These are phyloP conservation scores for Pseudonitzschia delicatissima DNA, from an alignment of 108 stramenopile species.

Conservation along the genomic window DNA sequence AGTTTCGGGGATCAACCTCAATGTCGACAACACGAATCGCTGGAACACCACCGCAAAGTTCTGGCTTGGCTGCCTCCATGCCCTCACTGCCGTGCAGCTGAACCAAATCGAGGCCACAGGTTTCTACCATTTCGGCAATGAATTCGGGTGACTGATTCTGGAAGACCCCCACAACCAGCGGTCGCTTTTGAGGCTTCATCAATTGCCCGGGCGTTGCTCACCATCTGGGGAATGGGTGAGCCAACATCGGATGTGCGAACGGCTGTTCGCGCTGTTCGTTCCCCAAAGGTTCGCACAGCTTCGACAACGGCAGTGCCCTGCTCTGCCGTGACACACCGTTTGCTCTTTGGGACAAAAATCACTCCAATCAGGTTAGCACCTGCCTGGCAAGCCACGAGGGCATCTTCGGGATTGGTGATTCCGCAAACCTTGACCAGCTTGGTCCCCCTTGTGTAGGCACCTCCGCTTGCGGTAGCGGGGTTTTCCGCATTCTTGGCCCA, in stretches of 20 bases:
- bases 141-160: conserved; percentile 88
- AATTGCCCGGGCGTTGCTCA: conserved; percentile 48
- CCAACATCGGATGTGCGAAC: conserved; percentile 1
- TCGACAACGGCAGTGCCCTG: conserved; percentile 72
- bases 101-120: conserved; percentile 91
- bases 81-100: conserved; percentile 97
- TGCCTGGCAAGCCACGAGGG: conserved; percentile 81
- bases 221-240: conserved; percentile 42
- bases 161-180: conserved; percentile 95
- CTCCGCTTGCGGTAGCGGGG: conserved; percentile 34
- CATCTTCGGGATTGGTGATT: conserved; percentile 88
- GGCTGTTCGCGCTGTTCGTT: conserved; percentile 52
- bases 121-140: conserved; percentile 71
- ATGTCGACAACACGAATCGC: conserved; percentile 94
- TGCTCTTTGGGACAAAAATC: conserved; percentile 90
- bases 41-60: conserved; percentile 77
- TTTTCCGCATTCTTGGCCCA: conserved; percentile 29
- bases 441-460: conserved; percentile 79
- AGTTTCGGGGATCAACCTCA: conserved; percentile 52
- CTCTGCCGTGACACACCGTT: conserved; percentile 70
- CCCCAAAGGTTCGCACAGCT: conserved; percentile 86
- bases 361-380: conserved; percentile 96
- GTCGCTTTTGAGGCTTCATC: conserved; percentile 63
- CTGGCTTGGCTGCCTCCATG: conserved; percentile 64
- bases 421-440: conserved; percentile 95